Evolutionary conservation across 2,329 filamentous ascomycete species (phyloP).

Genomic region (Pestalotiopsis sp.): DNA sequence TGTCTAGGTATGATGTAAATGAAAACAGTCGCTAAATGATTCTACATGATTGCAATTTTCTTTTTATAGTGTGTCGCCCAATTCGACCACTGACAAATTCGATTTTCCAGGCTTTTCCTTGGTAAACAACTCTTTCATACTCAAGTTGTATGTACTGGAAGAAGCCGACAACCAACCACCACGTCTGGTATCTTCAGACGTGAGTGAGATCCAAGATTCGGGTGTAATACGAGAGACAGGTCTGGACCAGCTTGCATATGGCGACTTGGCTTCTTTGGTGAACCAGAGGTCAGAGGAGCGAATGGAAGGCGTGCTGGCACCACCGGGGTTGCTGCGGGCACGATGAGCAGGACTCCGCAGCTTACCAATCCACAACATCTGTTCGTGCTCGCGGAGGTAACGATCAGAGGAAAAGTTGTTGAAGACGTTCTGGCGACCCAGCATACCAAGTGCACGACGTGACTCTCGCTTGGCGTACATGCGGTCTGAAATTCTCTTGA

Average conservation of each 20-base stretch:
- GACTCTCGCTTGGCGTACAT: conserved; percentile 9
- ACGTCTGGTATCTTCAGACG: background rate
- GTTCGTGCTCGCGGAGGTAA: conserved; percentile 10
- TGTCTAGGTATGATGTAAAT: background rate
- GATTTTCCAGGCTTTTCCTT: conserved; percentile 3
- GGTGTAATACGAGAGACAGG: conserved; percentile 4
- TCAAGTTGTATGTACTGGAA: conserved; percentile 1
- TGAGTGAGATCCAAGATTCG: conserved; percentile 7
- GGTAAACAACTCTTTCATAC: background rate
- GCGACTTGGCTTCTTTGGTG: background rate
- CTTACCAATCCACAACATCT: conserved; percentile 9
- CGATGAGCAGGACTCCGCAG: conserved; percentile 3
- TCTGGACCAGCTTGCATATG: background rate
- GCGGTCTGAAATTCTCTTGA: background rate
- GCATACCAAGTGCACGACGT: conserved; percentile 3
- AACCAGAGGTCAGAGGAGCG: conserved; percentile 1
- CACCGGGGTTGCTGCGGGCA: background rate
- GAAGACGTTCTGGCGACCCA: conserved; percentile 8
- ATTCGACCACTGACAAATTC: background rate
- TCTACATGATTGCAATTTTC: background rate
- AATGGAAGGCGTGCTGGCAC: background rate
- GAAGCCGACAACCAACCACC: conserved; percentile 4
- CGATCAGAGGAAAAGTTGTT: conserved; percentile 9
- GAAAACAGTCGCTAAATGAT: background rate
- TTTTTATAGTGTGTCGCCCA: background rate